Percentiles rank a stretch among this genome's conserved stretches.
Evolutionary conservation across 31 red algal genomes (phyloP).

Genomic region (Bonnemaisonia californica): DNA sequence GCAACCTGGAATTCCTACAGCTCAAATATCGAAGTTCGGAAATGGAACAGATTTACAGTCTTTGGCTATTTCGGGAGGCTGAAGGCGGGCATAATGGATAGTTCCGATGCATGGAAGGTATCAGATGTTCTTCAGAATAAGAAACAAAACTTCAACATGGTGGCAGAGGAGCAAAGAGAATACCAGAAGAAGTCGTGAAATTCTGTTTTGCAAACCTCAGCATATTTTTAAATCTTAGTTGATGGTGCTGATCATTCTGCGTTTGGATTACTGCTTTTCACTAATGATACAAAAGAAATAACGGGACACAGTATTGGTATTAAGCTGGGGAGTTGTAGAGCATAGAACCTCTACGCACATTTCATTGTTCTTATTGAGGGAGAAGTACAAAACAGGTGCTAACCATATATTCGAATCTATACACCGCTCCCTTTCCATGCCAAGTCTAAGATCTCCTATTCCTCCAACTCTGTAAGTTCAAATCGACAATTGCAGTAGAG

Average conservation of each 20-base stretch:
- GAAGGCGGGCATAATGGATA: no score
- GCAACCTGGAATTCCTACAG: no score
- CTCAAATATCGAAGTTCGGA: no score
- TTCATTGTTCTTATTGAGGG: background rate
- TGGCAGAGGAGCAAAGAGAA: background rate
- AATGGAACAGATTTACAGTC: no score
- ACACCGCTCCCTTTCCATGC: background rate
- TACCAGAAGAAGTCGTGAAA: background rate
- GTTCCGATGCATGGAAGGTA: no score
- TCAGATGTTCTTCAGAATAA: background rate
- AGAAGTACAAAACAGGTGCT: background rate
- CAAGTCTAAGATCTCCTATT: background rate
- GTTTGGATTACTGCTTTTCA: background rate
- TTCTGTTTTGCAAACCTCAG: background rate
- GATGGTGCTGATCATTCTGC: background rate
- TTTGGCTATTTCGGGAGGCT: no score
- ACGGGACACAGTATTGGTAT: background rate
- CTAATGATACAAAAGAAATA: background rate
- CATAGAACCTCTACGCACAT: background rate
- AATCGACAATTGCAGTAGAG: constrained; percentile 26
- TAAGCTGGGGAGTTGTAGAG: background rate
- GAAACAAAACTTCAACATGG: background rate
- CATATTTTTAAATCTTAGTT: background rate
- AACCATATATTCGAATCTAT: background rate
- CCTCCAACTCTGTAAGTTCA: constrained; percentile 1